Conservation (phyloP, 176 grass and related monocot species). For the Paspalum notatum region DNA sequence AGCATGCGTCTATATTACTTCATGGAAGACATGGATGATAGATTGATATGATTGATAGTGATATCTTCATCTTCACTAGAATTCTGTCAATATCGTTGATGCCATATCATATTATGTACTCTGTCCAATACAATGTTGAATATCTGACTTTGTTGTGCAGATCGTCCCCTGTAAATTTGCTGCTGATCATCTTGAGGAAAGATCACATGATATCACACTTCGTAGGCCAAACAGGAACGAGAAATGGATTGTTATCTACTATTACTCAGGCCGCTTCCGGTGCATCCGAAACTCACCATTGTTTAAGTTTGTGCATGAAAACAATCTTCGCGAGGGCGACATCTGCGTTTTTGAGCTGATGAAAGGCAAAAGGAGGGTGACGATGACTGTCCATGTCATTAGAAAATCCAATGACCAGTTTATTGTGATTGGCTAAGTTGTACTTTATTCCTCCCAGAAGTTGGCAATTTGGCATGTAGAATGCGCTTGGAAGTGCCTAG, state of each 20-base stretch:
- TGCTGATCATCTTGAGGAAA: constrained; percentile 23
- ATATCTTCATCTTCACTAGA: neutral
- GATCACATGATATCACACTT: neutral
- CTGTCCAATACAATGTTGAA: neutral
- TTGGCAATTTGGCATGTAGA: neutral
- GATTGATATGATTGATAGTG: too few species aligned
- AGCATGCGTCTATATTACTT: neutral
- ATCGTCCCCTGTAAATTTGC: constrained; percentile 32
- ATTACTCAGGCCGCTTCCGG: neutral
- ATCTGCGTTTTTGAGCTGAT: constrained; percentile 57
- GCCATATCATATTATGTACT: neutral
- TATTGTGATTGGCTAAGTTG: neutral
- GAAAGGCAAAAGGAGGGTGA: constrained; percentile 7
- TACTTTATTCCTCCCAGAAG: neutral
- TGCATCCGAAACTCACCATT: neutral
- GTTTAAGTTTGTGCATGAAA: constrained; percentile 23
- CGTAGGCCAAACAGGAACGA: constrained; percentile 6
- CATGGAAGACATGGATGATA: too few species aligned
- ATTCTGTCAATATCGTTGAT: neutral
- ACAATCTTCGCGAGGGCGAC: constrained; percentile 28
- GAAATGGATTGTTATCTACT: constrained; percentile 29
- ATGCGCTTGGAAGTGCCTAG: neutral
- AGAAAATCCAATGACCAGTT: neutral
- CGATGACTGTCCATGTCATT: constrained; percentile 42
- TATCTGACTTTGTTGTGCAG: constrained; percentile 22